A percentile compares a stretch with the other conserved stretches of the same genome.
These are phyloP conservation scores for Yamadazyma sp. DNA, from an alignment of 805 yeast genomes.

Conservation along the genomic window DNA sequence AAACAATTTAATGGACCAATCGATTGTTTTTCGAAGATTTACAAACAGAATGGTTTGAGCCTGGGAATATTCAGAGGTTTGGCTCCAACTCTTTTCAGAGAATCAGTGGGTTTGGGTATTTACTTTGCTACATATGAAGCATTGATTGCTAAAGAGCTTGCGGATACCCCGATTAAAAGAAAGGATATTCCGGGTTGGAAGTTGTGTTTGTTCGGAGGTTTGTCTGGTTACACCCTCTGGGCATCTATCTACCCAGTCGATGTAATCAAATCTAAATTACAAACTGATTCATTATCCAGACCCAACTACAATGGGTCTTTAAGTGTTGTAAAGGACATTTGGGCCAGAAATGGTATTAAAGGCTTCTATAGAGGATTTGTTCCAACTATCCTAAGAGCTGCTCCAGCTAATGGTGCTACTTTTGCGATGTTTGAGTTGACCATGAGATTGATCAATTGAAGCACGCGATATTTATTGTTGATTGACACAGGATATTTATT, in stretches of 20 bases:
- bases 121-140: constrained; percentile 93
- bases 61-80: constrained; percentile 76
- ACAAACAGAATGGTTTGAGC: constrained; percentile 48
- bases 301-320: constrained; percentile 60
- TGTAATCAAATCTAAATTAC: constrained; percentile 86
- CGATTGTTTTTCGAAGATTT: constrained; percentile 63
- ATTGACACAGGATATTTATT: constrained; percentile 1
- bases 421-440: constrained; percentile 91
- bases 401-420: constrained; percentile 97
- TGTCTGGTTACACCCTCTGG: constrained; percentile 93
- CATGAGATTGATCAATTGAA: constrained; percentile 57
- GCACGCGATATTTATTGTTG: constrained; percentile 3
- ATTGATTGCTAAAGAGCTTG: constrained; percentile 65
- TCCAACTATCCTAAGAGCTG: constrained; percentile 93
- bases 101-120: constrained; percentile 82
- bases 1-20: constrained; percentile 67
- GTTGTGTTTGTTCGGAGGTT: constrained; percentile 83
- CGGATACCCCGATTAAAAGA: constrained; percentile 46
- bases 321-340: constrained; percentile 59
- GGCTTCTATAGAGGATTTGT: constrained; percentile 90
- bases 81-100: constrained; percentile 79
- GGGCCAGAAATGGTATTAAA: constrained; percentile 57
- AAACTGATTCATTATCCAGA: constrained; percentile 55
- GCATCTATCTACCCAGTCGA: constrained; percentile 81
- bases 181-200: constrained; percentile 84